Evolutionary conservation across 1,284 basidiomycete species (phyloP).

Genomic region (Moesziomyces sp.): DNA sequence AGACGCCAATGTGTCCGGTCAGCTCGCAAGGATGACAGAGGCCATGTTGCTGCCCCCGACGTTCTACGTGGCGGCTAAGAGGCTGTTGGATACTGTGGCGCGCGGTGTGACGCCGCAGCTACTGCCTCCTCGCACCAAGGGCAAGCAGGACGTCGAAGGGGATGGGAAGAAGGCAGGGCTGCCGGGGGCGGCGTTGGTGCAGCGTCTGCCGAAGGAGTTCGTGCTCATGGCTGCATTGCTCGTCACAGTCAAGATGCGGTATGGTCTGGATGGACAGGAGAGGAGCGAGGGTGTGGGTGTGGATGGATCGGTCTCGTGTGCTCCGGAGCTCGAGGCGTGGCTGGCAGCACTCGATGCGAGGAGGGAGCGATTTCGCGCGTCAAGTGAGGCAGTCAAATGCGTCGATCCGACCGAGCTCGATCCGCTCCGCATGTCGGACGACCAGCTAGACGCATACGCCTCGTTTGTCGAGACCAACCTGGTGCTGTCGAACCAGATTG

Average conservation of each 20-base stretch:
- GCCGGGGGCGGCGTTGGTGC: constrained; percentile 31
- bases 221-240: constrained; percentile 73
- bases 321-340: constrained; percentile 35
- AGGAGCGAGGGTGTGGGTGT: constrained; percentile 20
- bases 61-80: constrained; percentile 51
- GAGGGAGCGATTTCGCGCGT: constrained; percentile 11
- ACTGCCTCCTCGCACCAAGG: constrained; percentile 70
- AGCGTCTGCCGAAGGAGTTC: constrained; percentile 80
- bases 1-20: constrained; percentile 79
- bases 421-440: constrained; percentile 73
- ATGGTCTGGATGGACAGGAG: constrained; percentile 57
- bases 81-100: constrained; percentile 36
- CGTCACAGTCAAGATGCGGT: constrained; percentile 59
- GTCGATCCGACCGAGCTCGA: constrained; percentile 74
- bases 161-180: constrained; percentile 3
- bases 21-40: constrained; percentile 82
- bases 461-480: constrained; percentile 76
- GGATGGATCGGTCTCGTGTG: constrained; percentile 20
- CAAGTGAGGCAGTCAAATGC: constrained; percentile 67
- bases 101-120: constrained; percentile 68
- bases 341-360: constrained; percentile 20
- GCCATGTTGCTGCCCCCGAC: constrained; percentile 79
- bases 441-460: constrained; percentile 76
- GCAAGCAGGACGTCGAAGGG: not conserved
- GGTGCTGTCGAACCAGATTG: constrained; percentile 39